Percentiles rank a stretch among this genome's conserved stretches.
Conservation (phyloP, 257 asterid species). For the Ocimum tenuiflorum region DNA sequence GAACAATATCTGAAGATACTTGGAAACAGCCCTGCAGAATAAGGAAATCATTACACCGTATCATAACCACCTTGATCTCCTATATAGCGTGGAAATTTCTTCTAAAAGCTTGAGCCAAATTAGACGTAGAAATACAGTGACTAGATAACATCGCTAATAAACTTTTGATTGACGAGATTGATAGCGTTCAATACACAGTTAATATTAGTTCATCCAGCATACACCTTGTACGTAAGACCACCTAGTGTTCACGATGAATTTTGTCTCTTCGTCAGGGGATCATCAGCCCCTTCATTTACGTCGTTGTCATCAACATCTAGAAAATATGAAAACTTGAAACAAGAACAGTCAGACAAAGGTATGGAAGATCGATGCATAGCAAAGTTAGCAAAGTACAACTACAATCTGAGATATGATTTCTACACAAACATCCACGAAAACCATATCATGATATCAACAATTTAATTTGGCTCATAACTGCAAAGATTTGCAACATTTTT, state of each 20-base stretch:
- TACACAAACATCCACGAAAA: not conserved
- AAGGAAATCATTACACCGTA: not conserved
- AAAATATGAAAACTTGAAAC: conserved; percentile 57
- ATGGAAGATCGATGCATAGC: no score
- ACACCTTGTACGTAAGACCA: conserved; percentile 98
- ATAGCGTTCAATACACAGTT: not conserved
- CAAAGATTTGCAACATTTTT: not conserved
- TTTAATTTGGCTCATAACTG: not conserved
- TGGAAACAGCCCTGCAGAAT: conserved; percentile 73
- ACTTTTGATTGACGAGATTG: not conserved
- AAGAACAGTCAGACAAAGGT: conserved; percentile 9
- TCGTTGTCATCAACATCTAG: conserved; percentile 83
- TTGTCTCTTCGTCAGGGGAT: conserved; percentile 50
- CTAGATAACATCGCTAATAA: no score
- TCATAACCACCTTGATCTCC: not conserved
- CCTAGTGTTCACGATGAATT: conserved; percentile 70
- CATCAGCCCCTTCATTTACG: conserved; percentile 59
- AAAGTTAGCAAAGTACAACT: no score
- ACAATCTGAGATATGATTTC: no score
- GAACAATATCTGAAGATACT: conserved; percentile 71
- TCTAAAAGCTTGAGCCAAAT: not conserved
- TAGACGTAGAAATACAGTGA: not conserved
- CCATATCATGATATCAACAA: not conserved
- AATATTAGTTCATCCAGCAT: not conserved
- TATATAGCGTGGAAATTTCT: not conserved